These are phyloP conservation scores for Kluyveromyces starmeri DNA, from an alignment of 805 yeast genomes.

Conservation along the genomic window DNA sequence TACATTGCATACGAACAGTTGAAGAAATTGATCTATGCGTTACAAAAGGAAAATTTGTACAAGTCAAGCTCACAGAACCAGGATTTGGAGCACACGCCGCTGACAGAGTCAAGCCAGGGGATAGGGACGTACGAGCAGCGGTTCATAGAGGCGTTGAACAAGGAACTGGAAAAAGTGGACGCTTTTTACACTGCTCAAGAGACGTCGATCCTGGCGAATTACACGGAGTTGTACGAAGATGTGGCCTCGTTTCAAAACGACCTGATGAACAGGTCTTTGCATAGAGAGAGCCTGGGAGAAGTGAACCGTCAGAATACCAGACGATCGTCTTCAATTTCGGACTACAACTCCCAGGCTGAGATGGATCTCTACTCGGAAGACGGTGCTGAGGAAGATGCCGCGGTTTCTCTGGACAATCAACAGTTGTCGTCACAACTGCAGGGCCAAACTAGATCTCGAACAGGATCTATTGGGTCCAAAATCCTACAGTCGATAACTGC, in stretches of 20 bases:
- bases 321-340: conserved; percentile 2
- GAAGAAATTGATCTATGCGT: conserved; percentile 72
- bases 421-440: conserved; percentile 21
- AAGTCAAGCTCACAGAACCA: conserved; percentile 21
- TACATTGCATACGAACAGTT: conserved; percentile 84
- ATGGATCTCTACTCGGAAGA: conserved; percentile 15
- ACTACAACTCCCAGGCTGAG: conserved; percentile 13
- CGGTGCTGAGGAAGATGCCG: conserved; percentile 14
- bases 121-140: conserved; percentile 42
- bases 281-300: conserved; percentile 10
- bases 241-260: conserved; percentile 48
- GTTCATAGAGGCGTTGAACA: conserved; percentile 67
- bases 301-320: conserved; percentile 1
- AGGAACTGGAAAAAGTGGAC: conserved; percentile 69
- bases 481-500: conserved; percentile 2
- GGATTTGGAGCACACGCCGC: conserved; percentile 10
- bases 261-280: conserved; percentile 10
- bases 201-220: conserved; percentile 28
- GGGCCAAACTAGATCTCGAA: conserved; percentile 13
- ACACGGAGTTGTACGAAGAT: conserved; percentile 51
- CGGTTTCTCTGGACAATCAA: conserved; percentile 11
- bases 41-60: conserved; percentile 56
- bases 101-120: conserved; percentile 25
- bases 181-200: conserved; percentile 65
- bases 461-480: conserved; percentile 6